phyloP scores from a whole-genome alignment of 768 basidiomycete genomes.

The Pisolithus albus region DNA sequence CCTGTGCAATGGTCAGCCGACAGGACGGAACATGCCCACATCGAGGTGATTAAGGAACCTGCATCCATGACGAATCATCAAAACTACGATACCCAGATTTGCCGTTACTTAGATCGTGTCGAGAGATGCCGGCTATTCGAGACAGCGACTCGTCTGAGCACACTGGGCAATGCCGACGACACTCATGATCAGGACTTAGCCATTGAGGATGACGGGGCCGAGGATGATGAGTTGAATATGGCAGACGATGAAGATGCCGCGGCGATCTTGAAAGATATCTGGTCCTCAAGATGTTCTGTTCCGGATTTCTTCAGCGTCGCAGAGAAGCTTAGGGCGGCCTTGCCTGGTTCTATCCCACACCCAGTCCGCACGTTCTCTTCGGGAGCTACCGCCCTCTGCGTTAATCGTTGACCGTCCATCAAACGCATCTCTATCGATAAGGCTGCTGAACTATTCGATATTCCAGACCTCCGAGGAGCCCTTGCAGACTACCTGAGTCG shows the following conservation, averaged over 20 bases:
- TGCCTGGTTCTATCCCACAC: constrained; percentile 5
- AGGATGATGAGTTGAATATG: constrained; percentile 5
- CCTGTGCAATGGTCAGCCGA: constrained; percentile 20
- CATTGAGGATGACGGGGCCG: too few relatives aligned
- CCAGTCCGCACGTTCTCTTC: constrained; percentile 8
- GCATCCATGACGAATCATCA: constrained; percentile 24
- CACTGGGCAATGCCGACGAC: constrained; percentile 4
- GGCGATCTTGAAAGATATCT: neutral
- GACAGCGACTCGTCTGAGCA: neutral
- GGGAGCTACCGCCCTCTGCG: constrained; percentile 17
- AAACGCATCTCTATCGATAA: constrained; percentile 16
- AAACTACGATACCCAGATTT: constrained; percentile 25
- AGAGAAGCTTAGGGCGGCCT: neutral
- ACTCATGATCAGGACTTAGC: constrained; percentile 7
- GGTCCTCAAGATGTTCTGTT: neutral
- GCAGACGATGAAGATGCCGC: neutral
- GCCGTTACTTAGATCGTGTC: constrained; percentile 23
- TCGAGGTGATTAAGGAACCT: constrained; percentile 21
- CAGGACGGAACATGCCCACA: constrained; percentile 19
- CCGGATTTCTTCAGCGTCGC: constrained; percentile 1
- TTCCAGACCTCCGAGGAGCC: constrained; percentile 24
- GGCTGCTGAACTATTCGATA: constrained; percentile 14
- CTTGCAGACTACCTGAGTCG: constrained; percentile 15
- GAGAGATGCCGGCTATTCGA: constrained; percentile 27
- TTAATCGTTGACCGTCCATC: constrained; percentile 17